Base-by-base conservation (phyloP, 73 alveolate genomes). In the Urostyla sp. region DNA sequence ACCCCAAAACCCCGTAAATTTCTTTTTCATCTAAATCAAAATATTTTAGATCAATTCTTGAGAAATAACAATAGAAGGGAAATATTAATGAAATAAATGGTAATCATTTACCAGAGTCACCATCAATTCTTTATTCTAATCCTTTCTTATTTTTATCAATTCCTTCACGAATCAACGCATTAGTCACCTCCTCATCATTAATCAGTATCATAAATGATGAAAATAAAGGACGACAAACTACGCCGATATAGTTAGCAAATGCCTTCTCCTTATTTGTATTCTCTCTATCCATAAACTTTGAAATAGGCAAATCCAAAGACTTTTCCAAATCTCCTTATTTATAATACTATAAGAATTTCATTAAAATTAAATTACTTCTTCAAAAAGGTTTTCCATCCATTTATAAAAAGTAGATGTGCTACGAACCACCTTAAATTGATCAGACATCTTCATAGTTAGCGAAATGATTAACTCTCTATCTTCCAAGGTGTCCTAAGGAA, bases 321-420 rank as follows among this genome's bases (percentile, higher is more conserved):
- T 94, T 94, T 81, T 94, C 98, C 90, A 92, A 87, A 75, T 92
- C 96, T 4, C 97, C 98, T 84, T 94, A 91, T 49, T 74, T 76
- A 80, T 69, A 91, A 86, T 87, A 94, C 88, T n/a, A n/a, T n/a
- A n/a, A n/a, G n/a, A n/a, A n/a, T n/a, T n/a, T n/a, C n/a, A n/a
- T n/a, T n/a, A n/a, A n/a, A n/a, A n/a, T n/a, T n/a, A n/a, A n/a
- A n/a, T n/a, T n/a, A n/a, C n/a, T n/a, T 94, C 98, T 23, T 86
- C 96, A 50, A 90, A 89, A 75, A 94, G 91, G 60, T 59, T 69
- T 35, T 90, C 94, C 79, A 95, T 94, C 98, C 98, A 94, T 53
- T 78, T 85, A 46, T 72, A 49, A 85, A 85, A 90, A 10, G 53
- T 67, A 1, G 85, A 38, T 24, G 88, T 49, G 20, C 84, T 76